phyloP scores from a whole-genome alignment of 2,329 filamentous ascomycete species.

The Aureobasidium sp. region DNA sequence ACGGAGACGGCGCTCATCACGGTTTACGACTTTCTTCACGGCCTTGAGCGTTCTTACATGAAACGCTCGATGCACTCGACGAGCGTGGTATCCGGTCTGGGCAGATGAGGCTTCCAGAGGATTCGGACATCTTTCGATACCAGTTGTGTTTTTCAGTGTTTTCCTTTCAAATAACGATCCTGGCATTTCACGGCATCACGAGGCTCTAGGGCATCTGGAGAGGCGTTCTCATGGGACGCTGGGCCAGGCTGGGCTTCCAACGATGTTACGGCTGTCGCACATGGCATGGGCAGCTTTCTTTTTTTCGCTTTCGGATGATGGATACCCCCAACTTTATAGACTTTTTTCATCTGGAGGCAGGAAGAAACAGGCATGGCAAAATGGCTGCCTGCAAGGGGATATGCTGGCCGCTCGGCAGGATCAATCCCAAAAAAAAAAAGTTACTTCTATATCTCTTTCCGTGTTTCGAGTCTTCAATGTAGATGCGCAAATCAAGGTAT shows the following conservation, averaged over 20 bases:
- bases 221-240: slow-evolving; percentile 13
- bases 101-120: slow-evolving; percentile 12
- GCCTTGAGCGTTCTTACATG: slow-evolving; percentile 10
- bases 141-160: slow-evolving; percentile 10
- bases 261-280: slow-evolving; percentile 12
- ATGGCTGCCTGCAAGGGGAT: slow-evolving; percentile 12
- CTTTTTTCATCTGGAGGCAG: slow-evolving; percentile 14
- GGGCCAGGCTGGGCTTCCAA: slow-evolving; percentile 7
- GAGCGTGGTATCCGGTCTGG: slow-evolving; percentile 10
- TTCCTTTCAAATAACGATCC: slow-evolving; percentile 12
- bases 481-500: not conserved
- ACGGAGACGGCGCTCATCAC: slow-evolving; percentile 14
- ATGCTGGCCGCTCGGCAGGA: slow-evolving; percentile 13
- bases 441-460: not conserved
- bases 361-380: slow-evolving; percentile 10
- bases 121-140: slow-evolving; percentile 13
- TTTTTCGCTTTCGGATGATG: slow-evolving; percentile 14
- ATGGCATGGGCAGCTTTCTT: slow-evolving; percentile 10
- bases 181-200: slow-evolving; percentile 13
- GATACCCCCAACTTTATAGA: slow-evolving; percentile 14
- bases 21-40: slow-evolving; percentile 13
- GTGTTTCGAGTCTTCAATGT: not conserved
- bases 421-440: slow-evolving; percentile 14
- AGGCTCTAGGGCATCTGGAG: slow-evolving; percentile 10
- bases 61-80: slow-evolving; percentile 7